phyloP scores from a whole-genome alignment of 495 filamentous ascomycete species.

The Apodospora peruviana region DNA sequence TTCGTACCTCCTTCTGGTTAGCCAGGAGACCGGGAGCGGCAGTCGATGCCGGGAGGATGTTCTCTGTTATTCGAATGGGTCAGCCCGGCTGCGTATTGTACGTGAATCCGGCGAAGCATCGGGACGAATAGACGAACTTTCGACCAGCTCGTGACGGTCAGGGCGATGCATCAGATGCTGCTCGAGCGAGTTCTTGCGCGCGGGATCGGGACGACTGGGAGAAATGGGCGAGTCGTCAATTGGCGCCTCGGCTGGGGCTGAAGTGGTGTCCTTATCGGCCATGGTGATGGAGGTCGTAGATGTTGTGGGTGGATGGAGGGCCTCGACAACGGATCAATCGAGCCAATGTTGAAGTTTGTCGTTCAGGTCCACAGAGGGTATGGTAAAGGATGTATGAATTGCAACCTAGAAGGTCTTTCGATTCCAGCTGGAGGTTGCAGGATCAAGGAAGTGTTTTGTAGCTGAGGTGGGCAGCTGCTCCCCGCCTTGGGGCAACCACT shows the following conservation, averaged over 20 bases:
- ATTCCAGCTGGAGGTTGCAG: no score
- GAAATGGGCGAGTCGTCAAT: constrained; percentile 58
- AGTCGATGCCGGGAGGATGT: constrained; percentile 76
- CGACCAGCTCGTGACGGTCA: constrained; percentile 75
- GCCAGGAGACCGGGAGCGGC: constrained; percentile 70
- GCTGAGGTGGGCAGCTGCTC: no score
- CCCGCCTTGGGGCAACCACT: no score
- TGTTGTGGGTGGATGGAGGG: no score
- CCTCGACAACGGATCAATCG: no score
- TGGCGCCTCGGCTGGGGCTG: constrained; percentile 2
- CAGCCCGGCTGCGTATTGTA: background rate
- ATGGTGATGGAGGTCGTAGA: constrained; percentile 28
- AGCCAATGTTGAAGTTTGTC: no score
- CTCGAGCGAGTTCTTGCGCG: constrained; percentile 83
- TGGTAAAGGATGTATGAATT: no score
- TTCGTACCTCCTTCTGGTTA: constrained; percentile 59
- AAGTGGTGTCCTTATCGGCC: constrained; percentile 29
- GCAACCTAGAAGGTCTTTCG: no score
- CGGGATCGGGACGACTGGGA: constrained; percentile 45
- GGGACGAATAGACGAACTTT: constrained; percentile 62
- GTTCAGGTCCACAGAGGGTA: no score
- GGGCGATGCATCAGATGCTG: constrained; percentile 77
- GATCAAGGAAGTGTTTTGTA: no score
- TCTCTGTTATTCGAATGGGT: constrained; percentile 38
- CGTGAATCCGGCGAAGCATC: background rate